A percentile compares a stretch with the other conserved stretches of the same genome.
These are phyloP conservation scores for Coemansia sp. DNA, from an alignment of 192 early-diverging fungal species.

Conservation along the genomic window DNA sequence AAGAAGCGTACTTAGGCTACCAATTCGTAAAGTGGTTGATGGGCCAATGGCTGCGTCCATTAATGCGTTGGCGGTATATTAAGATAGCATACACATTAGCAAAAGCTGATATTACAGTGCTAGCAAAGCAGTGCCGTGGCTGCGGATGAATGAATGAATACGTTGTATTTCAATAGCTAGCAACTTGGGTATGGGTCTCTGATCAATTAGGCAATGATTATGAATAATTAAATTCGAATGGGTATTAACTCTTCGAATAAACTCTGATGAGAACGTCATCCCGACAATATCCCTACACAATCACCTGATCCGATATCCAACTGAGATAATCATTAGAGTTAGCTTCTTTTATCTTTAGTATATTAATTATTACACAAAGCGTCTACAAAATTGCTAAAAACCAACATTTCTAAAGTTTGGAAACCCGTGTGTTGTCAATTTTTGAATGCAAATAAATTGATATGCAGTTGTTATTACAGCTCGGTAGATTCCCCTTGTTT, in stretches of 20 bases:
- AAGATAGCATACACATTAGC: neutral
- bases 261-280: no score
- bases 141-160: no score
- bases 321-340: no score
- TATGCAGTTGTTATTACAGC: neutral
- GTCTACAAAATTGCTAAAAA: no score
- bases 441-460: neutral
- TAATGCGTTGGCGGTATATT: neutral
- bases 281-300: no score
- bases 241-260: no score
- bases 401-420: no score
- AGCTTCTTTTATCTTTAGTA: no score
- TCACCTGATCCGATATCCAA: no score
- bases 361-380: no score
- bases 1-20: neutral
- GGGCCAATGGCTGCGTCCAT: slow-evolving; percentile 1
- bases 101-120: neutral
- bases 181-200: neutral
- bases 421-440: neutral
- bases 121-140: neutral
- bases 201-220: neutral
- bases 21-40: neutral
- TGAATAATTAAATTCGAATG: no score
- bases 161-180: no score
- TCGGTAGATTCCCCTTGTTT: neutral